phyloP scores from a whole-genome alignment of 331 rosid genomes.

The Acacia concinna region DNA sequence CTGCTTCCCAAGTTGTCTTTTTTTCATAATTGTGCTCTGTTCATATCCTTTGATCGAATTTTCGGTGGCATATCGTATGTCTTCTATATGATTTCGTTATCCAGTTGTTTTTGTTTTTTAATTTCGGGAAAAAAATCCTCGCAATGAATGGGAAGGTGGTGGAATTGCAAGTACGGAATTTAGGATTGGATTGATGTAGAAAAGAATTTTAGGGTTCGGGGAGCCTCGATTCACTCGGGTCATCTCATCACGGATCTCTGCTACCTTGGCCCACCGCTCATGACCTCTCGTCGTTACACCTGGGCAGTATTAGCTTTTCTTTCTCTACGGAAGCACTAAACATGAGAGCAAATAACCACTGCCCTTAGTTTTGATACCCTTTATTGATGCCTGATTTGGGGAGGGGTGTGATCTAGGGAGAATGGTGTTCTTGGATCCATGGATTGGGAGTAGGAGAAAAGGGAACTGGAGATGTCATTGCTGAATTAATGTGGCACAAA shows the following conservation, averaged over 20 bases:
- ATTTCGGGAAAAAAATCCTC: background rate
- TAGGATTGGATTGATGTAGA: conserved; percentile 7
- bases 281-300: no score
- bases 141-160: conserved; percentile 11
- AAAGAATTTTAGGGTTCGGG: background rate
- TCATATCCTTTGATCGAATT: background rate
- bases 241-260: background rate
- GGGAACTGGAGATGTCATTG: background rate
- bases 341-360: background rate
- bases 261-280: background rate
- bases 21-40: background rate
- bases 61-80: background rate
- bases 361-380: background rate
- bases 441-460: background rate
- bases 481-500: background rate
- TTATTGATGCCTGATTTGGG: background rate
- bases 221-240: background rate
- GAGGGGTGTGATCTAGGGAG: background rate
- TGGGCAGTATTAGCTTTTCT: background rate
- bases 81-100: background rate
- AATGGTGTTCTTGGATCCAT: background rate
- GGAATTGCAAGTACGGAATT: background rate
- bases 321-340: background rate
- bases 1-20: background rate
- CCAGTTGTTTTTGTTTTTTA: background rate